A percentile compares a stretch with the other conserved stretches of the same genome.
Evolutionary conservation across 805 yeast species (phyloP).

Genomic region (Teunomyces gatunensis): DNA sequence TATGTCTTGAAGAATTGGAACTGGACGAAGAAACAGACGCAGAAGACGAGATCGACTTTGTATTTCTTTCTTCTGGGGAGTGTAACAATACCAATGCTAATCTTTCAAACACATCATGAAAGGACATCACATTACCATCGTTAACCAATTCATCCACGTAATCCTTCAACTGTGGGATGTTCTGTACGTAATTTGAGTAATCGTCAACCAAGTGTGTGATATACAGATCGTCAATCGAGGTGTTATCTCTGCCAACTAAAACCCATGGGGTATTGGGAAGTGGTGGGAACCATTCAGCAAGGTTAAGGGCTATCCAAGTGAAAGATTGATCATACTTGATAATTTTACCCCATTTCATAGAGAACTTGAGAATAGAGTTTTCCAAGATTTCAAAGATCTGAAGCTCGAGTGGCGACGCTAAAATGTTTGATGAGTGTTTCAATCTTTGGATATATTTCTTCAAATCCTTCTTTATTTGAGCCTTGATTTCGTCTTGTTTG

Average conservation of each 20-base stretch:
- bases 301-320: conserved; percentile 82
- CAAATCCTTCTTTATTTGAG: conserved; percentile 54
- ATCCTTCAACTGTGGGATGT: conserved; percentile 23
- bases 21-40: conserved; percentile 1
- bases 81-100: conserved; percentile 72
- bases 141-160: conserved; percentile 24
- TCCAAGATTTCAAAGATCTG: conserved; percentile 57
- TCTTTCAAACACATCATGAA: conserved; percentile 72
- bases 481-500: conserved; percentile 20
- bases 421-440: conserved; percentile 27
- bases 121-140: conserved; percentile 41
- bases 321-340: conserved; percentile 79
- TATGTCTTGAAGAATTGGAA: neutral
- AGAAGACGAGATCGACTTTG: neutral
- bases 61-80: conserved; percentile 50
- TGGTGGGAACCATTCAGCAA: conserved; percentile 89
- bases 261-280: conserved; percentile 52
- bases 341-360: conserved; percentile 74
- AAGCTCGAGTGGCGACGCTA: conserved; percentile 43
- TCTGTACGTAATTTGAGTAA: conserved; percentile 37
- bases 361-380: conserved; percentile 58
- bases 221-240: conserved; percentile 22
- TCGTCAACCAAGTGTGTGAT: conserved; percentile 35
- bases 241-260: conserved; percentile 50
- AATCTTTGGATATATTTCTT: conserved; percentile 56